Conservation (phyloP, 2,329 filamentous ascomycete species). For the Ophiostoma quercus region DNA sequence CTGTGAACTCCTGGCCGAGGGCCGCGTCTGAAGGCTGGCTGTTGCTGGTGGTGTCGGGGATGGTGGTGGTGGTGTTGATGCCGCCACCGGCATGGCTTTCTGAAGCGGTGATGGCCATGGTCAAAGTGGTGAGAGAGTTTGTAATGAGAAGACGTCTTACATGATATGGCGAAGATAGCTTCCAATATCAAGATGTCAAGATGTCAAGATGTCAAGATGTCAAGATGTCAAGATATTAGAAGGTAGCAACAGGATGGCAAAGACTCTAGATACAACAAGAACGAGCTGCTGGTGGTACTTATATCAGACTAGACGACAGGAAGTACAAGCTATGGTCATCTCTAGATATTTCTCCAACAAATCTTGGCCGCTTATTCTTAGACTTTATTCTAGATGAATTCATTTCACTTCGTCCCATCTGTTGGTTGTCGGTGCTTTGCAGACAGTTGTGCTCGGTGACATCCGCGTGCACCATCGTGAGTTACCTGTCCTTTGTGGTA, state of each 20-base stretch:
- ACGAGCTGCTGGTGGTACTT: background rate
- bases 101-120: background rate
- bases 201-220: background rate
- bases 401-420: background rate
- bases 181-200: no score
- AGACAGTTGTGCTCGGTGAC: background rate
- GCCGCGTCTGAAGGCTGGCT: background rate
- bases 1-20: conserved; percentile 48
- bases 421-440: background rate
- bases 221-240: background rate
- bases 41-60: background rate
- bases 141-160: no score
- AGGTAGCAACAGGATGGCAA: background rate
- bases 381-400: background rate
- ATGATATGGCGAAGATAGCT: no score
- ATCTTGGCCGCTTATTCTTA: background rate
- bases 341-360: no score
- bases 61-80: background rate
- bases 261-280: background rate
- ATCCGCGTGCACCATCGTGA: background rate
- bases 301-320: background rate
- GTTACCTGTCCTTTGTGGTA: background rate
- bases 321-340: background rate
- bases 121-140: background rate
- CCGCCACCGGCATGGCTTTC: background rate